Conservation (phyloP, 331 rosid species). For the Ulmus americana region DNA sequence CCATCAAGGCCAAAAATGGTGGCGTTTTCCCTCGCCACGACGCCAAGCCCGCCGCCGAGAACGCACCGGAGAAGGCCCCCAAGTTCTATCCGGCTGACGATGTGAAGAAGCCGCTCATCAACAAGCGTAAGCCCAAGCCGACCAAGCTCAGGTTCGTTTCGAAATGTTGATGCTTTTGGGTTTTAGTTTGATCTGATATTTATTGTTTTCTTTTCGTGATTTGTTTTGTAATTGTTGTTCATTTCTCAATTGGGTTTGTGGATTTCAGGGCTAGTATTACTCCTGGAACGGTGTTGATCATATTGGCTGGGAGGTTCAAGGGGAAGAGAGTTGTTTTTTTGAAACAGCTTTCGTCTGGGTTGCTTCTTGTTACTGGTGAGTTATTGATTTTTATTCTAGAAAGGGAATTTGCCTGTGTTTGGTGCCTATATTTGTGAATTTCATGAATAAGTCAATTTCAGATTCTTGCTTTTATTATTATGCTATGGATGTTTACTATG, state of each 20-base stretch:
- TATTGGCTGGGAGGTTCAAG: slow-evolving; percentile 29
- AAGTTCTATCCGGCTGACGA: slow-evolving; percentile 37
- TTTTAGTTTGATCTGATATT: too few species aligned
- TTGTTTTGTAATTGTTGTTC: neutral
- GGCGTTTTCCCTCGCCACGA: slow-evolving; percentile 32
- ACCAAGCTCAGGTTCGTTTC: slow-evolving; percentile 28
- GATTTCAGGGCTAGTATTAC: slow-evolving; percentile 21
- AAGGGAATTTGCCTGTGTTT: too few species aligned
- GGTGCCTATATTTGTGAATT: too few species aligned
- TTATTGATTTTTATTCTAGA: neutral
- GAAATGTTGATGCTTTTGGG: neutral
- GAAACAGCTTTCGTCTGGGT: slow-evolving; percentile 28
- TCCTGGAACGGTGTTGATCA: slow-evolving; percentile 30
- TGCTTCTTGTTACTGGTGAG: slow-evolving; percentile 31
- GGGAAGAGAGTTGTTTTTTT: slow-evolving; percentile 32
- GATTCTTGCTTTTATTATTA: too few species aligned
- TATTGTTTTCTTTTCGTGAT: neutral
- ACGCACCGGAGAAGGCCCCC: slow-evolving; percentile 18
- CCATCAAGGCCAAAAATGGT: slow-evolving; percentile 31
- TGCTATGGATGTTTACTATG: too few species aligned
- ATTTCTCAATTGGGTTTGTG: neutral
- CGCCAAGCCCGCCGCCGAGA: slow-evolving; percentile 21
- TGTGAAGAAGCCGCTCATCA: slow-evolving; percentile 26
- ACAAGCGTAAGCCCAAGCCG: slow-evolving; percentile 30
- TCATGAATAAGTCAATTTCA: too few species aligned